Evolutionary conservation across 306 rosid genomes (phyloP), one percentile per base, ranked within the genome.

Genomic region (Quercus dentata): DNA sequence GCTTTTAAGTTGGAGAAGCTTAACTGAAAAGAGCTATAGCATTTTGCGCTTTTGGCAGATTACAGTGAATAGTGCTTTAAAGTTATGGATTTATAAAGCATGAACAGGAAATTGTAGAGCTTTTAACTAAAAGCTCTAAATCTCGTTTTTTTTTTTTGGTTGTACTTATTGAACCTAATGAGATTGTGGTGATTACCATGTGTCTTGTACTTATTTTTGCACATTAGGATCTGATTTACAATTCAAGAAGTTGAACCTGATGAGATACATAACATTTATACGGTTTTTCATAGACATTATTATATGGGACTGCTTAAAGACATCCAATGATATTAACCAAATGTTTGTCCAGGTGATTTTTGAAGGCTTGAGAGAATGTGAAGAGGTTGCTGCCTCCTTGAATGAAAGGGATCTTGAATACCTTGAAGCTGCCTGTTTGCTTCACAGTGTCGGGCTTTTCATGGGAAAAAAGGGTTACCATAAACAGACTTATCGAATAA

Each of bases 351-450:
- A 82, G 89, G 86, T 73, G n/a, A 76, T 73, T 68, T 79, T 86
- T 67, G 82, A 82, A 57, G 77, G 78, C 62, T 55, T 86, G 25
- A 76, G 84, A 64, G 76, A 76, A 73, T 79, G 58, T 61, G 72
- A 77, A 5, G 65, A 74, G 5, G 51, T 64, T 79, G 46, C 76
- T 52, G 72, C 65, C 71, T 76, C 74, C 30, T 61, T 79, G 68
- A 69, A 76, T 41, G 84, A 79, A 35, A 73, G 73, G 82, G 84
- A 85, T 76, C 79, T 82, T 59, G 84, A 85, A 52, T 85, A 79
- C 76, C 77, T 85, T 73, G 86, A 85, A 79, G 86, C 82, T 65
- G 84, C 84, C 12, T 76, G 78, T 63, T 56, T 85, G 75, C 82
- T 79, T 41, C 86, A 85, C 84, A 85, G 79, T 35, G 61, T 85